Base-by-base conservation (phyloP, 495 filamentous ascomycete genomes). In the Lophiostoma macrostomum region DNA sequence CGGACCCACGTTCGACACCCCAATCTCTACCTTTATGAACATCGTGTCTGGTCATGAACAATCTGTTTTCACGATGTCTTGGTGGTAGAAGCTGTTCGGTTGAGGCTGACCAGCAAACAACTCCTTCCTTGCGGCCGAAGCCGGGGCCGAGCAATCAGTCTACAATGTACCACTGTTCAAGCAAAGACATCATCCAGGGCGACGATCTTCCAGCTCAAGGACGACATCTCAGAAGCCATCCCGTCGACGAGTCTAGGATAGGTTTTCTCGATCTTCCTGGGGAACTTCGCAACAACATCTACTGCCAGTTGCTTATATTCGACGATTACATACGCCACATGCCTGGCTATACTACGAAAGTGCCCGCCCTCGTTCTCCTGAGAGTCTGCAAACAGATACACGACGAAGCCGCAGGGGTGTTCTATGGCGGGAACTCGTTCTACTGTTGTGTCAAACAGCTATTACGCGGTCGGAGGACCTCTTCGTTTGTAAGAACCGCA, bases 371-470 rank as follows among this genome's bases (percentile, higher is more conserved):
- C 5, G 28, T 23, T 5, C 46, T 58, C 18, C n/a, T 58, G 12
- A 20, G 23, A 14, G 25, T 20, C 4, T 58, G 54, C 31, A 51
- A 58, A 22, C 54, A 58, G 20, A 13, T 58, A 4, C 46, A 58
- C 19, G 46, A 52, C 31, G 54, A 58, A 39, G 54, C 47, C 10
- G 37, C 54, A 8, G 37, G 35, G 18, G 20, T 58, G 1, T 52
- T 58, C 38, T 58, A 51, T 27, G 54, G 30, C 2, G 47, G 46
- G 7, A 58, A 58, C 25, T 44, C 54, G 10, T 58, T 58, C 54
- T 58, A 58, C 19, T 31, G 18, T 29, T 16, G 14, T 14, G 22
- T 43, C 4, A 12, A 29, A n/a, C n/a, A n/a, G n/a, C n/a, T n/a
- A n/a, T n/a, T n/a, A n/a, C n/a, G n/a, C n/a, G n/a, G n/a, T n/a